phyloP scores from a whole-genome alignment of 108 stramenopile species.

The Parietichytrium sp. region DNA sequence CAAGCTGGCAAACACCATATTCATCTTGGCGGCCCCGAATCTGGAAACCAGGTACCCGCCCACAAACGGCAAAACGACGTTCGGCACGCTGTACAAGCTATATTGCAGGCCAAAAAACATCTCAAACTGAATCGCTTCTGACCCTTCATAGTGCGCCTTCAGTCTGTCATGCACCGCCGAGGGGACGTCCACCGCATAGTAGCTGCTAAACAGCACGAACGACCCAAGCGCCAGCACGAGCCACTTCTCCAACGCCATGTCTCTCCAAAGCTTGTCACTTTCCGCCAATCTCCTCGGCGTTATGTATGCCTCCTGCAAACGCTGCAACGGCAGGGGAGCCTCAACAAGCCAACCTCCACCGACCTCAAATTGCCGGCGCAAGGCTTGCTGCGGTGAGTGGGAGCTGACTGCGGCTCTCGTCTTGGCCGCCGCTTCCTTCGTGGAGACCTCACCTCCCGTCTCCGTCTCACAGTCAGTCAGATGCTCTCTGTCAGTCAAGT shows the following conservation, averaged over 20 bases:
- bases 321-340: too few species aligned
- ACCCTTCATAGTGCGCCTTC: neutral
- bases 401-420: too few species aligned
- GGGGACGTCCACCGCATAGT: neutral
- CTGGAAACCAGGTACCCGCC: slow-evolving; percentile 64
- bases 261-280: neutral
- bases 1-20: slow-evolving; percentile 45
- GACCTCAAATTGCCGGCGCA: too few species aligned
- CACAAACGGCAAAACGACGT: slow-evolving; percentile 64
- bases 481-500: too few species aligned
- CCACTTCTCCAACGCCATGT: neutral
- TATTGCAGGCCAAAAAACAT: slow-evolving; percentile 63
- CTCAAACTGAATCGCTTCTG: slow-evolving; percentile 34
- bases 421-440: too few species aligned
- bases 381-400: too few species aligned
- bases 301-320: too few species aligned
- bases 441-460: too few species aligned
- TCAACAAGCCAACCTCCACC: too few species aligned
- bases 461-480: too few species aligned
- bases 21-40: neutral
- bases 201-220: neutral
- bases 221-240: neutral
- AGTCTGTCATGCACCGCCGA: neutral
- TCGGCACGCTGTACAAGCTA: slow-evolving; percentile 68
- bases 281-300: too few species aligned